Conservation (phyloP, 2,329 filamentous ascomycete genomes). For the Periconia digitata region DNA sequence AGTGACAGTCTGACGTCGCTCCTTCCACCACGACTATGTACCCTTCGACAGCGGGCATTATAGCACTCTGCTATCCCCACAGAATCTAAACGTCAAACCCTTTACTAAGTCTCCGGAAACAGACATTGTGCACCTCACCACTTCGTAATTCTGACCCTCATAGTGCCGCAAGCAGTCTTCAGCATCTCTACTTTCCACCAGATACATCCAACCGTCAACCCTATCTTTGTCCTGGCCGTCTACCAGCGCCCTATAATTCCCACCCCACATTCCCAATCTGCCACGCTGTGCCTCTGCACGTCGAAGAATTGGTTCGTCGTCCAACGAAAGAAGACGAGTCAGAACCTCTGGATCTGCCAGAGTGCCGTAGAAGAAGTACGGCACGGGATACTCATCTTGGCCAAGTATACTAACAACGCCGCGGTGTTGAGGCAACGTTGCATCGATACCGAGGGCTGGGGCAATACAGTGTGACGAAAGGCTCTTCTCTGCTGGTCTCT, state of each 20-base stretch:
- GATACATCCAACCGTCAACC: slow-evolving; percentile 2
- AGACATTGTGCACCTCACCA: slow-evolving; percentile 5
- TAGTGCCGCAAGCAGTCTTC: slow-evolving; percentile 6
- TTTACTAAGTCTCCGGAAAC: background rate
- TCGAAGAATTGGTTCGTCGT: background rate
- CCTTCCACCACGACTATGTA: no score
- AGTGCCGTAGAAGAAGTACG: slow-evolving; percentile 16
- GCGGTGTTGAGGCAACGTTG: slow-evolving; percentile 13
- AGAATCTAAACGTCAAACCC: slow-evolving; percentile 11
- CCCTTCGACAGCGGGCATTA: no score
- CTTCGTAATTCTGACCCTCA: slow-evolving; percentile 7
- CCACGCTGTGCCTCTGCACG: background rate
- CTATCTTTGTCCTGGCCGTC: slow-evolving; percentile 1
- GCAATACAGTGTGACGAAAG: slow-evolving; percentile 1
- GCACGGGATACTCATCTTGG: slow-evolving; percentile 3
- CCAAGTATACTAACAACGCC: background rate
- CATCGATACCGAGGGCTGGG: slow-evolving; percentile 13
- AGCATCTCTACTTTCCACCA: slow-evolving; percentile 3
- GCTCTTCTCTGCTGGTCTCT: background rate
- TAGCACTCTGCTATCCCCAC: slow-evolving; percentile 3
- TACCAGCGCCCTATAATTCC: slow-evolving; percentile 7
- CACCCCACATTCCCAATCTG: slow-evolving; percentile 3
- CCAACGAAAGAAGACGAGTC: background rate
- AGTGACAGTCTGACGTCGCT: no score
- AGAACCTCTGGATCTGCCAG: slow-evolving; percentile 6